phyloP scores from a whole-genome alignment of 805 yeast genomes.

The Wickerhamiella bombiphila region DNA sequence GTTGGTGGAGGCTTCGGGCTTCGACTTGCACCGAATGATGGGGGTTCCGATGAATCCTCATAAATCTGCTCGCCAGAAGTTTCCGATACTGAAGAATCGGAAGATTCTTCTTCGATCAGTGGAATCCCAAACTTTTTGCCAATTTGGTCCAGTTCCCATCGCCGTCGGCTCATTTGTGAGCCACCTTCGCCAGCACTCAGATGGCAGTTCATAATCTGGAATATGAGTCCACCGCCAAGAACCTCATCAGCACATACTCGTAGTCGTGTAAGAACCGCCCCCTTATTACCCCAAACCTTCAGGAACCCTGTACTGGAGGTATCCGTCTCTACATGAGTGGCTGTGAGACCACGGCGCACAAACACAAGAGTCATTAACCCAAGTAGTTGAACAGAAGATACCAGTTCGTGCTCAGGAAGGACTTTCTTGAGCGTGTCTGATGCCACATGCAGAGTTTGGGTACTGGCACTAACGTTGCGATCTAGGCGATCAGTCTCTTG shows the following conservation, averaged over 20 bases:
- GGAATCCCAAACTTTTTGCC: conserved; percentile 20
- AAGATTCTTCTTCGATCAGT: conserved; percentile 8
- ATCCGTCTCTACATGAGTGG: conserved; percentile 27
- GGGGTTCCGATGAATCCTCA: background rate
- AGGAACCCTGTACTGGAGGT: conserved; percentile 45
- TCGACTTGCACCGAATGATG: background rate
- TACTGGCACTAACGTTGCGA: conserved; percentile 23
- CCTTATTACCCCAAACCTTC: conserved; percentile 48
- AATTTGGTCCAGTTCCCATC: conserved; percentile 33
- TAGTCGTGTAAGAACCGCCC: conserved; percentile 37
- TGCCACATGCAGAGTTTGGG: conserved; percentile 19
- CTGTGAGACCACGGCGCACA: conserved; percentile 26
- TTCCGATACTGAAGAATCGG: background rate
- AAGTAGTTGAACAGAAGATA: conserved; percentile 34
- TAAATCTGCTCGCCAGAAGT: background rate
- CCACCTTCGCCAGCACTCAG: conserved; percentile 31
- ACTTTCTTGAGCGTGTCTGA: conserved; percentile 15
- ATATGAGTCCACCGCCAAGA: conserved; percentile 20
- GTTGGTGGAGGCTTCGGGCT: background rate
- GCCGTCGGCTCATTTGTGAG: conserved; percentile 26
- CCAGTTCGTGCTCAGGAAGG: conserved; percentile 23
- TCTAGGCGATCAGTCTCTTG: conserved; percentile 50
- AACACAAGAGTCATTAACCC: conserved; percentile 38
- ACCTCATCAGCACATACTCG: conserved; percentile 19
- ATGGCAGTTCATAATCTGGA: conserved; percentile 36